Evolutionary conservation across 805 yeast genomes (phyloP), one percentile per base, ranked within the genome.

Genomic region (Pachysolen tannophilus): DNA sequence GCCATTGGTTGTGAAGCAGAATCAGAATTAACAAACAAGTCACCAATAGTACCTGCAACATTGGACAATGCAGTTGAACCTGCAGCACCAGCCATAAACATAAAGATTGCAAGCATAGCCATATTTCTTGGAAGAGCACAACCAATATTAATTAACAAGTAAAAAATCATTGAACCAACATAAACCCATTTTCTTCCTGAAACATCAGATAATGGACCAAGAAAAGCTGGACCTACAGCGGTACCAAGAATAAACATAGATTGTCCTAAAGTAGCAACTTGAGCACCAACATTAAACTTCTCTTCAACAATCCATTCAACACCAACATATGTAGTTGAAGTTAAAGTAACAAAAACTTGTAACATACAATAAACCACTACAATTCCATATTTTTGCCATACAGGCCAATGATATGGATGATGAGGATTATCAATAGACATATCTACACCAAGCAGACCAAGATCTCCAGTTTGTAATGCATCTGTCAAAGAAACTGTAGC

Each of bases 131-230:
- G 58, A 38, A 47, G 52, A 24, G 62, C 62, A 42, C 58, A 52
- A 31, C 61, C 62, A 37, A 57, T 52, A 37, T 53, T 53, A 41
- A 54, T 52, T 25, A 56, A 38, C 8, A 46, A 37, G 34, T 47
- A 57, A 21, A 56, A 46, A 20, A 54, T 13, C 26, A 44, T 47
- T 14, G 60, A 55, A 19, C 44, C 40, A 20, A 56, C 61, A 28
- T 57, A 57, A 28, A 57, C 55, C 61, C 61, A 56, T 43, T 57
- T 57, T 44, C 62, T 46, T 30, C 62, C 62, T 23, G 53, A 57
- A 28, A 56, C 49, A 45, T 57, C 62, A 3, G 62, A 56, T 19
- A 57, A 42, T 16, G 62, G 62, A 38, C 62, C 62, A 10, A 56
- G 35, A 35, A 57, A 53, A 19, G 58, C 58, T 14, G 61, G 61